Conservation (phyloP, 2,329 filamentous ascomycete species). For the Phaeosphaeria sp. region DNA sequence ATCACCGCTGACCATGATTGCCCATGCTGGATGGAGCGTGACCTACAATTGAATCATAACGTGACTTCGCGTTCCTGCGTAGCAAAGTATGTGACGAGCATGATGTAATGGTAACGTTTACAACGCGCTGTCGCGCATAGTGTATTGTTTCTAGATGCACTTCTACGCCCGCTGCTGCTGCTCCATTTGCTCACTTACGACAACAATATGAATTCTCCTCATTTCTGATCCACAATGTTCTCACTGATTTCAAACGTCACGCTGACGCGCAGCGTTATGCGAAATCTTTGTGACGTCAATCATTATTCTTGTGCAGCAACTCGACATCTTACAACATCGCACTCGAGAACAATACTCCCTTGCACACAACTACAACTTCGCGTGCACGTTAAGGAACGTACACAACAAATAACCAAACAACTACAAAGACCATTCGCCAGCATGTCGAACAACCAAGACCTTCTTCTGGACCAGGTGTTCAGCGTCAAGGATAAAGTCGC, state of each 20-base stretch:
- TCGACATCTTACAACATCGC: slow-evolving; percentile 24
- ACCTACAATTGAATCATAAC: too few relatives aligned
- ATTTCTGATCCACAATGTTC: not conserved
- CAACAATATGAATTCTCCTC: not conserved
- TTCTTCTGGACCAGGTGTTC: slow-evolving; percentile 43
- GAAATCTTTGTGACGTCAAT: slow-evolving; percentile 31
- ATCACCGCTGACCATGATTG: not conserved
- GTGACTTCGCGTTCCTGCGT: not conserved
- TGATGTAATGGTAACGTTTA: not conserved
- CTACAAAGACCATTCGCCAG: slow-evolving; percentile 23
- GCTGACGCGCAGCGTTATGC: slow-evolving; percentile 25
- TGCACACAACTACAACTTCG: slow-evolving; percentile 7
- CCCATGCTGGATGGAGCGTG: not conserved
- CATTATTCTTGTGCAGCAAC: slow-evolving; percentile 1
- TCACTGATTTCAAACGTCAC: slow-evolving; percentile 18
- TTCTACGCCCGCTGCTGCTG: not conserved
- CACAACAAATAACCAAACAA: slow-evolving; percentile 21
- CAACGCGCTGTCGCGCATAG: not conserved
- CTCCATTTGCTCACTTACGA: not conserved
- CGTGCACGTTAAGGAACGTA: slow-evolving; percentile 16
- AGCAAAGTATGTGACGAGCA: not conserved
- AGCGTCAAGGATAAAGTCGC: slow-evolving; percentile 50
- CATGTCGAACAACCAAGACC: slow-evolving; percentile 46
- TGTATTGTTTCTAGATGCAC: not conserved
- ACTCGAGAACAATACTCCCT: slow-evolving; percentile 2